Conservation (phyloP, 495 filamentous ascomycete genomes). For the Podospora bellae-mahoneyi region DNA sequence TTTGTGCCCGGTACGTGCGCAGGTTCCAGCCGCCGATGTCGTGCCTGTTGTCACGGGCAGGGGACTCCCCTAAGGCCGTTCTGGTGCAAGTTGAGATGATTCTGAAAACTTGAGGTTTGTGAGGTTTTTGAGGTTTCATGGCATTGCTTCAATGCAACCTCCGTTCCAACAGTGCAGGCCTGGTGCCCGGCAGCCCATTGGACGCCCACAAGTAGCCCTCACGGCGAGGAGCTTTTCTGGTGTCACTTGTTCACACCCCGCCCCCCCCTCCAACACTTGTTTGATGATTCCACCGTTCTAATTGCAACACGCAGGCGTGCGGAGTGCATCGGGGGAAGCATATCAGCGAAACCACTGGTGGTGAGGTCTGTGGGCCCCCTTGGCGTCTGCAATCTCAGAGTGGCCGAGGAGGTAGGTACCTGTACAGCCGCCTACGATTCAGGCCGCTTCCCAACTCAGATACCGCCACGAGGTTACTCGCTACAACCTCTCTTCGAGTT, state of each 20-base stretch:
- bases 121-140: constrained; percentile 10
- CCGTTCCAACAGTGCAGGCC: constrained; percentile 6
- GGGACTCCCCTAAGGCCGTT: not conserved
- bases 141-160: constrained; percentile 16
- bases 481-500: not conserved
- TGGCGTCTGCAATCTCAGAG: constrained; percentile 23
- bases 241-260: not conserved
- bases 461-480: constrained; percentile 17
- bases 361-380: constrained; percentile 17
- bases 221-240: not conserved
- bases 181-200: constrained; percentile 4
- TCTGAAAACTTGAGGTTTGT: not conserved
- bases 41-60: not conserved
- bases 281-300: no score
- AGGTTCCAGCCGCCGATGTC: not conserved
- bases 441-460: constrained; percentile 27
- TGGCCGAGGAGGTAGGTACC: not conserved
- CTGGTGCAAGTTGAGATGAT: not conserved
- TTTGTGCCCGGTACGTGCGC: constrained; percentile 3
- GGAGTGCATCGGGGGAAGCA: not conserved
- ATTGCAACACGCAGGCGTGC: not conserved
- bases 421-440: constrained; percentile 20
- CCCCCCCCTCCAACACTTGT: not conserved
- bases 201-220: not conserved
- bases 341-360: constrained; percentile 13